Evolutionary conservation across 352 stramenopile species (phyloP).

Genomic region (Bremia lactucae): DNA sequence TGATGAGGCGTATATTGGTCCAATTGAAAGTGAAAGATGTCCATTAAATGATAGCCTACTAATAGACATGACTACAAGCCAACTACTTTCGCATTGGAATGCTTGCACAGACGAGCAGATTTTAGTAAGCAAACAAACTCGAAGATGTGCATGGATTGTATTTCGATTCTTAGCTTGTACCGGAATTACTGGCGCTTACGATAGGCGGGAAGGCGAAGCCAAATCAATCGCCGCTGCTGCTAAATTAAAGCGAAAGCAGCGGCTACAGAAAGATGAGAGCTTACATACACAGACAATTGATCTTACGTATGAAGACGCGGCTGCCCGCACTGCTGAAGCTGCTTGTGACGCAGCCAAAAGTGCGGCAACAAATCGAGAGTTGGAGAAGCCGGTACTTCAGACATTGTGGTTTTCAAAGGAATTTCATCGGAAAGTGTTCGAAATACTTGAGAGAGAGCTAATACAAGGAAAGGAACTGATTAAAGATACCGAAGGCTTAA

Average conservation of each 20-base stretch:
- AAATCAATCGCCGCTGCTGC: slow-evolving; percentile 49
- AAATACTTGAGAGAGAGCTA: slow-evolving; percentile 76
- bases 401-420: slow-evolving; percentile 84
- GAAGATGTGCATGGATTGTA: slow-evolving; percentile 66
- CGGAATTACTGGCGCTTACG: slow-evolving; percentile 55
- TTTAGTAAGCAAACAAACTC: slow-evolving; percentile 57
- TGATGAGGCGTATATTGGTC: slow-evolving; percentile 12
- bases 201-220: slow-evolving; percentile 64
- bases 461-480: slow-evolving; percentile 54
- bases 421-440: slow-evolving; percentile 80
- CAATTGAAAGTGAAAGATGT: slow-evolving; percentile 1
- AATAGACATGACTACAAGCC: slow-evolving; percentile 8
- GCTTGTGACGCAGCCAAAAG: slow-evolving; percentile 72
- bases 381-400: slow-evolving; percentile 66
- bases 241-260: slow-evolving; percentile 64
- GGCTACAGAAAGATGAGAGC: slow-evolving; percentile 31
- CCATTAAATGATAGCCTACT: background rate
- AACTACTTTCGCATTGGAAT: slow-evolving; percentile 31
- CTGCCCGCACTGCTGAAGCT: slow-evolving; percentile 49
- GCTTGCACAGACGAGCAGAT: slow-evolving; percentile 58
- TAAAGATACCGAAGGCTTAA: slow-evolving; percentile 65
- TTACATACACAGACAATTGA: slow-evolving; percentile 16
- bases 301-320: slow-evolving; percentile 44
- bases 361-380: slow-evolving; percentile 54
- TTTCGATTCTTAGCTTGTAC: slow-evolving; percentile 71